Evolutionary conservation across 2,329 filamentous ascomycete species (phyloP).

Genomic region (Paraphaeosphaeria minitans): DNA sequence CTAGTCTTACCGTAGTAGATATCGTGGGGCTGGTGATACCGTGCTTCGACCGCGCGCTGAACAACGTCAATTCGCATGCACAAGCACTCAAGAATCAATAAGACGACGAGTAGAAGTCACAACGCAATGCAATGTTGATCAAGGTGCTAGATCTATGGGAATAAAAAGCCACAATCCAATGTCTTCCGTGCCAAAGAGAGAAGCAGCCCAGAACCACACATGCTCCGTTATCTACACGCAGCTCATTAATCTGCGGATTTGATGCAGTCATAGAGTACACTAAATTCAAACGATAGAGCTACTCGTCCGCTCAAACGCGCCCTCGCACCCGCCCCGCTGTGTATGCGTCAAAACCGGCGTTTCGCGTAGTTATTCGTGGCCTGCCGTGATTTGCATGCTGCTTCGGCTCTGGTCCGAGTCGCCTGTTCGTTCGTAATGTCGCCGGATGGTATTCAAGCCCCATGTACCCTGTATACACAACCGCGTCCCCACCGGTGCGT

Average conservation of each 20-base stretch:
- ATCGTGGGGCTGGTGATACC: constrained; percentile 2
- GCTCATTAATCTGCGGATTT: constrained; percentile 12
- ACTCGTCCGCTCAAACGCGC: constrained; percentile 5
- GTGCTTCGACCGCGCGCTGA: background rate
- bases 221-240: constrained; percentile 34
- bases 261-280: constrained; percentile 17
- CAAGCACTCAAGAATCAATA: background rate
- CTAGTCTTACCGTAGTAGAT: no score
- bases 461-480: constrained; percentile 24
- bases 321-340: constrained; percentile 4
- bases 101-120: background rate
- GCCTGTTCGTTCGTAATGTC: constrained; percentile 13
- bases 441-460: constrained; percentile 27
- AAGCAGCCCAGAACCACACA: constrained; percentile 15
- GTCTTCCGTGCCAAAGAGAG: constrained; percentile 38
- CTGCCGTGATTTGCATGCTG: constrained; percentile 10
- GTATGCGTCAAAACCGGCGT: constrained; percentile 11
- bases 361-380: constrained; percentile 8
- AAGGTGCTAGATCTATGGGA: constrained; percentile 25
- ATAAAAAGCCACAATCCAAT: constrained; percentile 17
- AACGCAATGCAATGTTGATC: constrained; percentile 18
- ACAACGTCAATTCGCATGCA: background rate
- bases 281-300: constrained; percentile 10
- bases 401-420: constrained; percentile 10
- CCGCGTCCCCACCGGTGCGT: constrained; percentile 14